Evolutionary conservation across 352 stramenopile species (phyloP), one percentile per base, ranked within the genome.

Genomic region (Elongisporangium undulatum): DNA sequence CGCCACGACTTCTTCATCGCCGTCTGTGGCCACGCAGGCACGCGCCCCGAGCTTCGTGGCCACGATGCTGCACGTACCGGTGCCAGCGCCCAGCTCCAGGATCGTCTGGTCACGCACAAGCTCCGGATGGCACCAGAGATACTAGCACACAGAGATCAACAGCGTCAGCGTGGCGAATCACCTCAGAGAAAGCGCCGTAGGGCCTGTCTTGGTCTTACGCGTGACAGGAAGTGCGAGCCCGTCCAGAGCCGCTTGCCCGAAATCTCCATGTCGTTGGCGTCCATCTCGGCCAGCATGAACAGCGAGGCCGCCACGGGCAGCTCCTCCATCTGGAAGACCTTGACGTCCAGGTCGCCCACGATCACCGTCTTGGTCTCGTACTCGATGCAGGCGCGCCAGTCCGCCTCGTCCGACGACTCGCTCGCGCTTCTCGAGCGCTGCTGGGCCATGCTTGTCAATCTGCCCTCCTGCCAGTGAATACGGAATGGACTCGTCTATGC

Each of bases 191-290:
- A 50, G 57, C 49, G 39, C 54, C 60, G 55, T 56, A 26, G 3
- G 51, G 3, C 17, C 3, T 16, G 29, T 52, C 48, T 24, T 68
- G 82, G 29, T 52, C 48, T 24, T 68, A 85, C 75, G 51, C 66
- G 62, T 22, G 76, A 74, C 34, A 94, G 77, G 53, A 88, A 71
- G 34, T 90, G 69, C 17, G 74, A 88, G 26, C 84, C 84, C 21
- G 85, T 82, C 84, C 84, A 94, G 49, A 90, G 74, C 48, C 84
- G 77, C 62, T 81, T 83, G 54, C 84, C 84, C 55, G 78, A 90
- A 61, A 94, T 94, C 66, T 94, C 84, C 39, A 70, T 75, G 58
- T 71, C 65, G 49, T 83, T 83, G 52, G 72, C 72, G 55, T 80
- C 63, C 77, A 86, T 86, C 60, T 86, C 77, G 10, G 77, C 70